These are phyloP conservation scores for Fraxinus dipetala DNA, from an alignment of 305 asterid species.

Conservation along the genomic window DNA sequence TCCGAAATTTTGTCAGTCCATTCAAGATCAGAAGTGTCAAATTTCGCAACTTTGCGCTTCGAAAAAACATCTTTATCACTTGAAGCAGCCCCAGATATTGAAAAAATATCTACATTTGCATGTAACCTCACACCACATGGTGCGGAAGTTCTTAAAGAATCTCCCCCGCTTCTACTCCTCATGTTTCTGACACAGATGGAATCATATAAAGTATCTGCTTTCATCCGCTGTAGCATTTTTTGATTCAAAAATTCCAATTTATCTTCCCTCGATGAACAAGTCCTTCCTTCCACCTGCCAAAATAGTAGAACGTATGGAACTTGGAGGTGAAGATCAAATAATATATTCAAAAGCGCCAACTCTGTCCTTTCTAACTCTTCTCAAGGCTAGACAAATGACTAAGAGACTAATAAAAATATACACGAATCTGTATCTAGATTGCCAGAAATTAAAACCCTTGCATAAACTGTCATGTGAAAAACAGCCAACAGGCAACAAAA, in stretches of 20 bases:
- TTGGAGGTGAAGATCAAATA: not conserved
- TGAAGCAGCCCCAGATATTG: conserved; percentile 42
- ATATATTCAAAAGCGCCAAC: not conserved
- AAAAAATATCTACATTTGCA: conserved; percentile 32
- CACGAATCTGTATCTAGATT: not conserved
- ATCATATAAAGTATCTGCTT: conserved; percentile 49
- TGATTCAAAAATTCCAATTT: conserved; percentile 74
- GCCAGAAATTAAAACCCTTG: not conserved
- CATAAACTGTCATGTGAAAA: conserved; percentile 1
- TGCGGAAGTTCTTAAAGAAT: conserved; percentile 65
- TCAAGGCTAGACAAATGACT: conserved; percentile 14
- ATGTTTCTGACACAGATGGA: conserved; percentile 37
- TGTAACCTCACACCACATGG: conserved; percentile 75
- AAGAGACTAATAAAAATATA: not conserved
- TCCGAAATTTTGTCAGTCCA: conserved; percentile 81
- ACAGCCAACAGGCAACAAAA: not conserved
- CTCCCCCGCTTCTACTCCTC: conserved; percentile 74
- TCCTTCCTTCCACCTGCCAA: conserved; percentile 86
- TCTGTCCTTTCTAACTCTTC: not conserved
- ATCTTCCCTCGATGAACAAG: conserved; percentile 68
- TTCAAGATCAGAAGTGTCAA: conserved; percentile 63
- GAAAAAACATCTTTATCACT: conserved; percentile 50
- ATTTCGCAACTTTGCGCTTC: conserved; percentile 65
- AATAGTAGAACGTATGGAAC: not conserved
- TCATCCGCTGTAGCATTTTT: conserved; percentile 73